Percentiles rank a stretch among this genome's conserved stretches.
These are phyloP conservation scores for Aureobasidium pullulans DNA, from an alignment of 2,329 filamentous ascomycete species.

Conservation along the genomic window DNA sequence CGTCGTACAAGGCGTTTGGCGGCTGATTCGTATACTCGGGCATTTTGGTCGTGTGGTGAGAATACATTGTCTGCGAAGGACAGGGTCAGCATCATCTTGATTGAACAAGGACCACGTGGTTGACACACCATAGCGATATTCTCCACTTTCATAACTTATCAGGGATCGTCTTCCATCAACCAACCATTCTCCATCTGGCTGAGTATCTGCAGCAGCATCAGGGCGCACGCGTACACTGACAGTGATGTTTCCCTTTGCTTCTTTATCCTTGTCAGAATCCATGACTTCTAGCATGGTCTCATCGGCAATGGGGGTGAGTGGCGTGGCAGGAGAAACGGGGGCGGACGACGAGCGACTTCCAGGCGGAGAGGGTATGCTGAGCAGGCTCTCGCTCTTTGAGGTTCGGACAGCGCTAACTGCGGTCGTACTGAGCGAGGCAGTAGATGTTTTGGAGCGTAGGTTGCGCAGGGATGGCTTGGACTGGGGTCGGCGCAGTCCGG, in stretches of 20 bases:
- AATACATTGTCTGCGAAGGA: constrained; percentile 79
- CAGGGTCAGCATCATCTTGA: neutral
- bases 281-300: constrained; percentile 35
- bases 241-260: constrained; percentile 88
- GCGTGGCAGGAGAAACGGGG: constrained; percentile 86
- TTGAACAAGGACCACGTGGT: neutral
- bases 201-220: constrained; percentile 57
- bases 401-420: constrained; percentile 59
- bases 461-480: constrained; percentile 28
- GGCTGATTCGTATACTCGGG: constrained; percentile 85
- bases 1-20: constrained; percentile 90
- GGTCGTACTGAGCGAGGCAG: constrained; percentile 48
- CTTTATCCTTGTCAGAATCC: constrained; percentile 38
- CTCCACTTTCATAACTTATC: constrained; percentile 83
- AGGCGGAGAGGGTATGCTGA: constrained; percentile 72
- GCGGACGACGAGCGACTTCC: constrained; percentile 89
- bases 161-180: constrained; percentile 77
- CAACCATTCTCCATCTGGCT: constrained; percentile 78
- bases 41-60: constrained; percentile 85
- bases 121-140: constrained; percentile 78
- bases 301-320: constrained; percentile 72
- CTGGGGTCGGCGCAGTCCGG: constrained; percentile 21
- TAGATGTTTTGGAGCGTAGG: constrained; percentile 47
- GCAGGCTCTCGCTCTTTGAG: constrained; percentile 65
- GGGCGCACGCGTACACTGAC: constrained; percentile 92